Percentiles rank a stretch among this genome's conserved stretches.
phyloP scores from a whole-genome alignment of 1,284 basidiomycete genomes.

The Inonotus hispidus region DNA sequence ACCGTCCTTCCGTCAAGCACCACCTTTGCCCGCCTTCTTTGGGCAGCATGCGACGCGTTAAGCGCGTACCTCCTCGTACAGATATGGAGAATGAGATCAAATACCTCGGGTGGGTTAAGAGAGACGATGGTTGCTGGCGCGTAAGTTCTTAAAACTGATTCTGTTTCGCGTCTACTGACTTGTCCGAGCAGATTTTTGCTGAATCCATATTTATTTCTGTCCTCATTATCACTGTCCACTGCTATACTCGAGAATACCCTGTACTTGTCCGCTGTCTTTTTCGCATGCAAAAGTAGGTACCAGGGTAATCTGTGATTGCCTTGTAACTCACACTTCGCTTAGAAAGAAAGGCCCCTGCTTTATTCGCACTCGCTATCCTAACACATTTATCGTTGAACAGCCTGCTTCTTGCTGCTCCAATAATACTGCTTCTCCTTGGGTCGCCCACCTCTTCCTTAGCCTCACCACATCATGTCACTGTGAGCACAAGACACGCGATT shows the following conservation, averaged over 20 bases:
- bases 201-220: conserved; percentile 82
- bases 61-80: conserved; percentile 62
- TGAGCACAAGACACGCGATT: conserved; percentile 32
- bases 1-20: conserved; percentile 53
- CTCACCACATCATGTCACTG: conserved; percentile 44
- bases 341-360: conserved; percentile 52
- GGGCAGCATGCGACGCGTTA: conserved; percentile 64
- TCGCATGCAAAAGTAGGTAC: conserved; percentile 59
- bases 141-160: conserved; percentile 39
- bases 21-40: conserved; percentile 50
- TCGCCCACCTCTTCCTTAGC: conserved; percentile 60
- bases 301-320: neutral
- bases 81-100: conserved; percentile 61
- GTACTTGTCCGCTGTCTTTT: conserved; percentile 63
- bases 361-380: conserved; percentile 64
- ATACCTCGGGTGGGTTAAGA: conserved; percentile 39
- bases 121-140: conserved; percentile 54
- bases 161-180: neutral
- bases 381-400: conserved; percentile 71
- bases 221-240: conserved; percentile 77
- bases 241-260: conserved; percentile 75
- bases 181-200: conserved; percentile 64
- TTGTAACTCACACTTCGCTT: conserved; percentile 4
- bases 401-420: conserved; percentile 59
- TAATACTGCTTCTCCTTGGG: conserved; percentile 59